Base-by-base conservation (phyloP, 2,329 filamentous ascomycete genomes). In the Lecanosticta acicola region DNA sequence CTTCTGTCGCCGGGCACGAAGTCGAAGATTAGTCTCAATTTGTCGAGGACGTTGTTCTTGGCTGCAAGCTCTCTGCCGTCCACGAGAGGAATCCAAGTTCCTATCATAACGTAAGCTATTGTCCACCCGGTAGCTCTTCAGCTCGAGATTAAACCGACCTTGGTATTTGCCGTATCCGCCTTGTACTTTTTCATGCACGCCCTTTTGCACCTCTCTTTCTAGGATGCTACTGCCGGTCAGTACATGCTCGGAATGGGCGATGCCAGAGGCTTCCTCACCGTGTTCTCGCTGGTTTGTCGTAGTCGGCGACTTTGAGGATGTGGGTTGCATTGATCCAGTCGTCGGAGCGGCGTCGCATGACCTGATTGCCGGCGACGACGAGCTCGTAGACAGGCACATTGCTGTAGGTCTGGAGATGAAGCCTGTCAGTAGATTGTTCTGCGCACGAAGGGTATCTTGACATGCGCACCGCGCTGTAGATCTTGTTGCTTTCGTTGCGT, bases 261-360 rank as follows among this genome's bases (percentile, higher is more conserved):
- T n/a, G n/a, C n/a, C n/a, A n/a, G n/a, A n/a, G n/a, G n/a, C n/a
- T n/a, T n/a, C n/a, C 24, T 29, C 24, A 29, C 24, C 93, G 81
- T 33, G 93, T 98, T 64, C 93, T 79, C 10, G 91, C 88, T 2
- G 93, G 93, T 69, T 98, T 98, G 69, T 98, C 93, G 63, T 95
- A 95, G 45, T 91, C 91, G 52, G 93, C 93, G 33, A 94, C 88
- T 65, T 98, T 98, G 39, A 98, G 74, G 49, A 98, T 97, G 65
- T 98, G 93, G 43, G 93, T 98, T n/a, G 93, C 93, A 74, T 98
- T 98, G 71, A 98, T 93, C 89, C 91, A 98, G 69, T 97, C 83
- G 68, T 98, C 93, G 43, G 82, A 79, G 49, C 91, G 83, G 41
- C 93, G 81, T 67, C 93, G 85, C 93, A 98, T 98, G 55, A 97